Evolutionary conservation across 2,329 filamentous ascomycete genomes (phyloP).

Genomic region (Ophiostoma montium): DNA sequence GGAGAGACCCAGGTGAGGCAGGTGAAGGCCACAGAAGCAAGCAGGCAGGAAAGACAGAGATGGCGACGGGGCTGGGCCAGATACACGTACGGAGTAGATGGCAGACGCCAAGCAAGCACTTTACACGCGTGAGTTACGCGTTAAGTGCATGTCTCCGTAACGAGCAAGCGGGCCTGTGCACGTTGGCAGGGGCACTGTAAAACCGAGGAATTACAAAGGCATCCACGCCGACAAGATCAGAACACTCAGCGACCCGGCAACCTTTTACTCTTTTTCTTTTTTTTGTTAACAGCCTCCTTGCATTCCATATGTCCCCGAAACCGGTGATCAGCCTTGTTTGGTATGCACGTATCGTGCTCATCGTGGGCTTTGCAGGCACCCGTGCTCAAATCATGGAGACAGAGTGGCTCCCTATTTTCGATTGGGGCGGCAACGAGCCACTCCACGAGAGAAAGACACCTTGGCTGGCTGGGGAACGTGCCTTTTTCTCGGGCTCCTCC

Average conservation of each 20-base stretch:
- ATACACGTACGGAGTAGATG: no score
- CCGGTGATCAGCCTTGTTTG: no score
- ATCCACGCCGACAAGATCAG: neutral
- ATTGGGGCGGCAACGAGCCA: neutral
- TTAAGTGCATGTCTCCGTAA: neutral
- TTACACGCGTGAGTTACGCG: neutral
- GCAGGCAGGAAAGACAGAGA: no score
- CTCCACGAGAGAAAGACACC: conserved; percentile 2
- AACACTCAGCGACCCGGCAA: no score
- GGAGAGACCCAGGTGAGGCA: no score
- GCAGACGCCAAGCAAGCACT: no score
- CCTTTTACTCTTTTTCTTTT: no score
- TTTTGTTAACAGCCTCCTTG: no score
- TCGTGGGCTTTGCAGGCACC: neutral
- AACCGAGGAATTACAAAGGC: conserved; percentile 6
- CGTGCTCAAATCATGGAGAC: neutral
- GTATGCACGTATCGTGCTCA: no score
- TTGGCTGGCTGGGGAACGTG: conserved; percentile 1
- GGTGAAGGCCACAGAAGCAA: no score
- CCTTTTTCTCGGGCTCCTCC: neutral
- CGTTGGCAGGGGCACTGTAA: conserved; percentile 1
- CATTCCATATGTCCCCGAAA: no score
- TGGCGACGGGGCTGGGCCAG: no score
- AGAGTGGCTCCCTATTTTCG: neutral
- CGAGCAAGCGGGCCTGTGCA: neutral